phyloP scores from a whole-genome alignment of 305 asterid species.

The Ilex paraguariensis region DNA sequence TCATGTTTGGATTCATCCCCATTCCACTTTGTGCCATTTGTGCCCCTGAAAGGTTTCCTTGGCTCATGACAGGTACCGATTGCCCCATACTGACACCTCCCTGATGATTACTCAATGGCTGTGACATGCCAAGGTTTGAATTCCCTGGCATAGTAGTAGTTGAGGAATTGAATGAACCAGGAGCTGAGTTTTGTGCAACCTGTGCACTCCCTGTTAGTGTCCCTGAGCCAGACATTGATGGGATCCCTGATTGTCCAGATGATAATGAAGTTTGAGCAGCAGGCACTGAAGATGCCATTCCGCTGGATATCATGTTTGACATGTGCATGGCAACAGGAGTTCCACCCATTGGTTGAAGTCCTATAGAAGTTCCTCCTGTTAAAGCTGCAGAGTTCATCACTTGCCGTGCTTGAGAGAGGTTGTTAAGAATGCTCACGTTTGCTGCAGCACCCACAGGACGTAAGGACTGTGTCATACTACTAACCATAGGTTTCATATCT shows the following conservation, averaged over 20 bases:
- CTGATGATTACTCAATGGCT: slow-evolving; percentile 53
- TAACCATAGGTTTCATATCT: slow-evolving; percentile 70
- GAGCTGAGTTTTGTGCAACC: slow-evolving; percentile 48
- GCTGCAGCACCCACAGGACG: slow-evolving; percentile 88
- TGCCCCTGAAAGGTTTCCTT: slow-evolving; percentile 56
- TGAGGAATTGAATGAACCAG: slow-evolving; percentile 44
- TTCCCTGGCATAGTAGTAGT: slow-evolving; percentile 41
- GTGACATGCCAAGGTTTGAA: slow-evolving; percentile 59
- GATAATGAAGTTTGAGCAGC: slow-evolving; percentile 61
- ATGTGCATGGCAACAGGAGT: slow-evolving; percentile 55
- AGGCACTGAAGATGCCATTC: slow-evolving; percentile 72
- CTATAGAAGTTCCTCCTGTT: slow-evolving; percentile 75
- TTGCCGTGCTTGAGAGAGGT: slow-evolving; percentile 88
- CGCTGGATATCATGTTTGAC: slow-evolving; percentile 88
- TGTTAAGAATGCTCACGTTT: slow-evolving; percentile 81
- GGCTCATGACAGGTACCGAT: slow-evolving; percentile 61
- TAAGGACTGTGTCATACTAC: slow-evolving; percentile 42
- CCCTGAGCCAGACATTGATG: slow-evolving; percentile 53
- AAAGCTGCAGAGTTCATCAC: slow-evolving; percentile 27
- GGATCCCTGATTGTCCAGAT: slow-evolving; percentile 53
- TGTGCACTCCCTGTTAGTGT: slow-evolving; percentile 51
- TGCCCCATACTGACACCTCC: slow-evolving; percentile 63
- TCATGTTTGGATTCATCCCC: slow-evolving; percentile 60
- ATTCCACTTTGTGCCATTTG: slow-evolving; percentile 74
- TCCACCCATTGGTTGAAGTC: slow-evolving; percentile 70